These are phyloP conservation scores for Kodamaea kaohsiungensis DNA, from an alignment of 805 yeast species.

Conservation along the genomic window DNA sequence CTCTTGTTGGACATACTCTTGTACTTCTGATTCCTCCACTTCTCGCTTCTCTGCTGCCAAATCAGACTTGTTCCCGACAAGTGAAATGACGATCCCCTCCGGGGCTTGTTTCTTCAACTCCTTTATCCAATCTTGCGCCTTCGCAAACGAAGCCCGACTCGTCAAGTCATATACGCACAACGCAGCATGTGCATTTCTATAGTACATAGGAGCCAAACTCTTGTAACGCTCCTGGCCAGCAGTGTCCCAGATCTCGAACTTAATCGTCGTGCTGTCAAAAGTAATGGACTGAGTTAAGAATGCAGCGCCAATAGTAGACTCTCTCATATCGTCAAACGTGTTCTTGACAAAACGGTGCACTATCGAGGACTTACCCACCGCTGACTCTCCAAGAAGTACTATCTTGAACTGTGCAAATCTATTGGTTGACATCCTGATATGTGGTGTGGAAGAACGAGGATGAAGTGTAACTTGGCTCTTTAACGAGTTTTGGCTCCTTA, in stretches of 20 bases:
- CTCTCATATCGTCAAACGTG: conserved; percentile 69
- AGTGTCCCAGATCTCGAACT: conserved; percentile 84
- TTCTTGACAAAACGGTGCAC: conserved; percentile 73
- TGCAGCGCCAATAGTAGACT: conserved; percentile 86
- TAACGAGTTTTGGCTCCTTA: neutral
- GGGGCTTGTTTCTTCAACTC: conserved; percentile 83
- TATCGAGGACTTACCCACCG: conserved; percentile 76
- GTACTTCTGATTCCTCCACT: conserved; percentile 44
- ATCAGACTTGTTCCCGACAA: conserved; percentile 80
- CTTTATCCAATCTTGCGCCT: conserved; percentile 77
- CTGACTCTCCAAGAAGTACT: conserved; percentile 78
- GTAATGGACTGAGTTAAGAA: conserved; percentile 69
- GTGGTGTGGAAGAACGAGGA: neutral
- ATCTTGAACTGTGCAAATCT: conserved; percentile 59
- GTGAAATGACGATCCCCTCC: conserved; percentile 69
- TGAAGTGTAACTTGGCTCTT: neutral
- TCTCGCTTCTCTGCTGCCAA: conserved; percentile 48
- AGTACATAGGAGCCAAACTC: conserved; percentile 81
- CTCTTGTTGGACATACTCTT: conserved; percentile 41
- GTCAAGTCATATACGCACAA: conserved; percentile 78
- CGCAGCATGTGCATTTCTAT: conserved; percentile 79
- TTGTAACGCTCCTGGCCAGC: conserved; percentile 84
- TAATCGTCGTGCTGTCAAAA: conserved; percentile 56
- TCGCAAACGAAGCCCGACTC: conserved; percentile 61
- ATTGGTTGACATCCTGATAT: conserved; percentile 3